phyloP scores from a whole-genome alignment of 1,284 basidiomycete species.

The Moniliophthora roreri region DNA sequence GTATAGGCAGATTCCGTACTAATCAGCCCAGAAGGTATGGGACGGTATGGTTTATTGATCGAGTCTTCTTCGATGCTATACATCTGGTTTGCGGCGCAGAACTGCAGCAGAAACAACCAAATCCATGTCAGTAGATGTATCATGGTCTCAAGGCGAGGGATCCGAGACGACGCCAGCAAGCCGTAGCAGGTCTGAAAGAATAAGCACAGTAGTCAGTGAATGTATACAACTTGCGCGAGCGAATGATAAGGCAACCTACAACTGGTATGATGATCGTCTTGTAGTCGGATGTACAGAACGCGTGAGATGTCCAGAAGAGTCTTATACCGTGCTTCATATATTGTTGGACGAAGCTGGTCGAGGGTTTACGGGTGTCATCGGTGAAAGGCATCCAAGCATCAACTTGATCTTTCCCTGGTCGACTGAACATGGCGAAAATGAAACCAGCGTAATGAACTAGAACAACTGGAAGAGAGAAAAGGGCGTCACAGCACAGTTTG shows the following conservation, averaged over 20 bases:
- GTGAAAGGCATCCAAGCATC: not conserved
- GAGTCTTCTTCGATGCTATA: conserved; percentile 37
- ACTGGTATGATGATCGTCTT: conserved; percentile 32
- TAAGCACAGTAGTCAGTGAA: conserved; percentile 12
- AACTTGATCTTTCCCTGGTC: not conserved
- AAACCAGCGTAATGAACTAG: not conserved
- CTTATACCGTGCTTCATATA: not conserved
- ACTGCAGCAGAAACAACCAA: conserved; percentile 44
- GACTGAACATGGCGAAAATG: not conserved
- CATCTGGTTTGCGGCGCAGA: conserved; percentile 45
- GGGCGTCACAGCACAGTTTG: not conserved
- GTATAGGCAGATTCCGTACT: conserved; percentile 27
- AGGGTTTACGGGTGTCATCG: not conserved
- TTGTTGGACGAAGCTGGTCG: conserved; percentile 14
- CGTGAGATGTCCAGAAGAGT: not conserved
- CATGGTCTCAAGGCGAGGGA: conserved; percentile 22
- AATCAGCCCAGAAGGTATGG: conserved; percentile 41
- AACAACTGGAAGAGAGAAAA: not conserved
- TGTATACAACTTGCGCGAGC: too few relatives aligned
- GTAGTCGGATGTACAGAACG: conserved; percentile 32
- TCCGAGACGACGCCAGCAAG: conserved; percentile 15
- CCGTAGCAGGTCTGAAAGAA: conserved; percentile 16
- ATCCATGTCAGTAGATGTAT: conserved; percentile 32
- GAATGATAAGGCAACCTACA: too few relatives aligned
- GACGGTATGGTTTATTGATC: conserved; percentile 43